These are phyloP conservation scores for Tuber calosporum DNA, from an alignment of 495 filamentous ascomycete species.

Conservation along the genomic window DNA sequence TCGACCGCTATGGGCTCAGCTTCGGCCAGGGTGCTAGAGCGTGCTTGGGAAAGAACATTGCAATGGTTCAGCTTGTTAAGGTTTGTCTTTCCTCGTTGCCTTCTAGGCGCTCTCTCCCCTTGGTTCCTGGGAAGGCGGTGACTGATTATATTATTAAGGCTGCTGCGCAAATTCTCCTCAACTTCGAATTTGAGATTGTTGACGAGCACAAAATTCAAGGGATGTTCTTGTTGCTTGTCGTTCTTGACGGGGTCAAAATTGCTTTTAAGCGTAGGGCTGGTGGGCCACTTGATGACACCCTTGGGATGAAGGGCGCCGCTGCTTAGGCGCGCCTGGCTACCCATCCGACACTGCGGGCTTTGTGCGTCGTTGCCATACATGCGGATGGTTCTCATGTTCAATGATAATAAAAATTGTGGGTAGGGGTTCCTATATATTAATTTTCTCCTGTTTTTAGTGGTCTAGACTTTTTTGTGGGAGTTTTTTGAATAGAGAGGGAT, in stretches of 20 bases:
- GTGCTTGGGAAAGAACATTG: slow-evolving; percentile 38
- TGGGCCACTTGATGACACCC: slow-evolving; percentile 34
- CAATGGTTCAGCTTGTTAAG: slow-evolving; percentile 34
- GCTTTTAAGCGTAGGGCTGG: slow-evolving; percentile 33
- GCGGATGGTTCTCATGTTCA: neutral
- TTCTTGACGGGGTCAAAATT: slow-evolving; percentile 41
- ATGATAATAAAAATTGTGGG: neutral
- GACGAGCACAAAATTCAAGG: slow-evolving; percentile 49
- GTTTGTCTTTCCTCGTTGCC: neutral
- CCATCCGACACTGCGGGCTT: neutral
- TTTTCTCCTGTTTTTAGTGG: neutral
- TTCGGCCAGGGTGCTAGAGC: slow-evolving; percentile 32
- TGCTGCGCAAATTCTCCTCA: slow-evolving; percentile 31
- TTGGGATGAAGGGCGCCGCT: slow-evolving; percentile 15
- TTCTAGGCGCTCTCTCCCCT: neutral
- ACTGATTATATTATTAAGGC: neutral
- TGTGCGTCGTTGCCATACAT: neutral
- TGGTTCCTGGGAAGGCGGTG: neutral
- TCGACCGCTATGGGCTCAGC: slow-evolving; percentile 28
- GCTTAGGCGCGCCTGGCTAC: neutral
- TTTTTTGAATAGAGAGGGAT: neutral
- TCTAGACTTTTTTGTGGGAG: neutral
- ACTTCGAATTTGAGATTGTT: slow-evolving; percentile 35
- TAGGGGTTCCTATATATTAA: neutral
- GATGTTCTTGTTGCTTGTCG: slow-evolving; percentile 48